Evolutionary conservation across 805 yeast species (phyloP), one percentile per base, ranked within the genome.

Genomic region (Myxozyma kluyveri): DNA sequence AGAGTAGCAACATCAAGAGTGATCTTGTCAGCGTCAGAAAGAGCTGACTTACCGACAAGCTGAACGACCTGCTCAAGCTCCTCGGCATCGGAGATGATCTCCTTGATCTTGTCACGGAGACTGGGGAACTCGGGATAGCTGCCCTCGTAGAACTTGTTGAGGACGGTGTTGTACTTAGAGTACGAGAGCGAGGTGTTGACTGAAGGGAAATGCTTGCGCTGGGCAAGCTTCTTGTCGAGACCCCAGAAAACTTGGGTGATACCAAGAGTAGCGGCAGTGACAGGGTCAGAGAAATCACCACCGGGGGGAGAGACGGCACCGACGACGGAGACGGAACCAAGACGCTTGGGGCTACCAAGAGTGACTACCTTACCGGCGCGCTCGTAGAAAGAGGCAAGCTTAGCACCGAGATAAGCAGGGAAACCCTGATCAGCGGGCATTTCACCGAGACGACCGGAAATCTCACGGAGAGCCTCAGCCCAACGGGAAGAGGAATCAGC

Each of bases 341-440:
- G 68, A 78, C 99, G 89, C 64, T 87, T 86, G 59, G 99, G 99
- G 54, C 95, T 88, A 67, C 99, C 99, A 55, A 93, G 78, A 2
- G 96, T 91, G 65, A 84, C 78, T 41, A 96, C 95, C 71, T 86
- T 88, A 76, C 99, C 99, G 42, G 99, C 99, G 78, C 99, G 88
- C 77, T 93, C 99, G 74, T 93, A 93, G 82, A 93, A 93, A 50
- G 98, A 91, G 52, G 99, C 98, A 66, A 93, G 81, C 71, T 93
- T 93, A 47, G 99, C 96, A 77, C 99, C 99, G 71, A 93, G 79
- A 72, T 93, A 93, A 47, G 99, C 99, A 57, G 99, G 99, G 93
- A 90, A 93, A 79, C 99, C 99, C 79, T 95, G 99, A 75, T 93
- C 99, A 57, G 99, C 99, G 70, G 99, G 99, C 99, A 93, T 93